Percentiles rank a stretch among this genome's conserved stretches.
phyloP scores from a whole-genome alignment of 176 grass and related monocot species.

The Secale cereale region DNA sequence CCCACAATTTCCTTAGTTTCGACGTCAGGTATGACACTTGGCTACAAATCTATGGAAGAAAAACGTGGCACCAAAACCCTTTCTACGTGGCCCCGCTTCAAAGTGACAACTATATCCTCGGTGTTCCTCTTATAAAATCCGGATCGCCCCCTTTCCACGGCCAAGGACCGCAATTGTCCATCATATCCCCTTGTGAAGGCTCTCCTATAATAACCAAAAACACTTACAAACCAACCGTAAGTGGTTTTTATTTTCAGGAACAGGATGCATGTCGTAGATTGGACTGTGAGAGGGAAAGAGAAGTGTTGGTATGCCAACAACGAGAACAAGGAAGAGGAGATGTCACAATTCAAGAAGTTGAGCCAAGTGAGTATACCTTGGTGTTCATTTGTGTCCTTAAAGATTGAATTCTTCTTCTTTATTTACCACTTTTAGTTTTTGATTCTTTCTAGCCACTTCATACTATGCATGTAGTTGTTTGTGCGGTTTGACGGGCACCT shows the following conservation, averaged over 20 bases:
- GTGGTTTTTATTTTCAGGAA: background rate
- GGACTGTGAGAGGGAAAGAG: background rate
- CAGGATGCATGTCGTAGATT: background rate
- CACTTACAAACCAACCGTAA: background rate
- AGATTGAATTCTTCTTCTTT: background rate
- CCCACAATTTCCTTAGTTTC: background rate
- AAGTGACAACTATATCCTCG: background rate
- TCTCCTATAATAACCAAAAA: background rate
- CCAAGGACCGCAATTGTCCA: background rate
- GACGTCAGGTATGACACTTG: background rate
- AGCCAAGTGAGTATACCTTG: background rate
- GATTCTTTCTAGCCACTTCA: background rate
- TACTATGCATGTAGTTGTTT: background rate
- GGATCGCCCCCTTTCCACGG: background rate
- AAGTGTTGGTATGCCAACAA: too few species aligned
- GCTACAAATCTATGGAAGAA: background rate
- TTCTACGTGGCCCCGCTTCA: background rate
- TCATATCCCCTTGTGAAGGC: background rate
- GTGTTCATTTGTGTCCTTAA: background rate
- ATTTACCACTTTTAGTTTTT: background rate
- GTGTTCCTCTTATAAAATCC: background rate
- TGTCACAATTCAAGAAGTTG: background rate
- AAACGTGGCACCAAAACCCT: background rate
- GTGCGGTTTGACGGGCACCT: background rate
- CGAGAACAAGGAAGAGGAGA: background rate